These are phyloP conservation scores for Microdochium paspali DNA, from an alignment of 2,329 filamentous ascomycete species.

Conservation along the genomic window DNA sequence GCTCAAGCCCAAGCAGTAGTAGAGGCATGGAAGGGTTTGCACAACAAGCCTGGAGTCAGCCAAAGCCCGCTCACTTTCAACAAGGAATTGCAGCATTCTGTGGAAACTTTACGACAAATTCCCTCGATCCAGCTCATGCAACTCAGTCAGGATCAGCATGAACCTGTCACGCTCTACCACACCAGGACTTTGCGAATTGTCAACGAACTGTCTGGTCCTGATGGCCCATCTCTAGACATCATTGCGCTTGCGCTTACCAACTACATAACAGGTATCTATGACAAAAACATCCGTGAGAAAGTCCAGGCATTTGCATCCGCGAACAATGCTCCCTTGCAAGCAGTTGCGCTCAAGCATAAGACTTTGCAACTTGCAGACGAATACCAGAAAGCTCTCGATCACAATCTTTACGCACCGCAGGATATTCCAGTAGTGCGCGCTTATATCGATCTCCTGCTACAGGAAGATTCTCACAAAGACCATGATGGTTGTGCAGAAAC, in stretches of 20 bases:
- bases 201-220: constrained; percentile 19
- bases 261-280: constrained; percentile 44
- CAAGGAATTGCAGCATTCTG: constrained; percentile 38
- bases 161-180: constrained; percentile 41
- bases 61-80: constrained; percentile 39
- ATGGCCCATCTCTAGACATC: constrained; percentile 9
- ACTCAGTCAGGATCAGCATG: constrained; percentile 43
- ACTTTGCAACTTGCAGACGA: constrained; percentile 45
- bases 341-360: constrained; percentile 40
- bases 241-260: constrained; percentile 16
- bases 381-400: constrained; percentile 42
- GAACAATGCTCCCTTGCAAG: constrained; percentile 22
- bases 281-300: constrained; percentile 31
- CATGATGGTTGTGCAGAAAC: constrained; percentile 14
- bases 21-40: constrained; percentile 34
- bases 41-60: constrained; percentile 27
- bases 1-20: constrained; percentile 15
- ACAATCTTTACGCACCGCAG: constrained; percentile 31
- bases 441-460: constrained; percentile 42
- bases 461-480: constrained; percentile 17
- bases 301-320: constrained; percentile 25
- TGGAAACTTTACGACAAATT: constrained; percentile 40
- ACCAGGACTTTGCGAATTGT: constrained; percentile 31
- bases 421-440: constrained; percentile 26
- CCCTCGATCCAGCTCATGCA: constrained; percentile 42